Conservation (phyloP, 2,329 filamentous ascomycete genomes). For the Gnomoniopsis smithogilvyi region DNA sequence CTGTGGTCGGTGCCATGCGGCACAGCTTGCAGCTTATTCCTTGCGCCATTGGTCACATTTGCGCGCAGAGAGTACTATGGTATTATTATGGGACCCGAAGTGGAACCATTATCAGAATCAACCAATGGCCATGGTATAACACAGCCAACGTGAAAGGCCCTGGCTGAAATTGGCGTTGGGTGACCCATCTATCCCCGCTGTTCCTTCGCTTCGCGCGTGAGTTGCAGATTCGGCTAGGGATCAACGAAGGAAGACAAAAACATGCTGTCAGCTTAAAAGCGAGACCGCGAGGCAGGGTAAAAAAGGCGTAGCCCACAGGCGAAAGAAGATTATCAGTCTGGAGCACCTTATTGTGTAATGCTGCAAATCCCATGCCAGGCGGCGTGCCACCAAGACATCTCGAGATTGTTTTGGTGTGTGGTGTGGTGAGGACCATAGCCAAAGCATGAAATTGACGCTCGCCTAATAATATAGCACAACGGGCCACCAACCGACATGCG, state of each 20-base stretch:
- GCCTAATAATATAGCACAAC: background rate
- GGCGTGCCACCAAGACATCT: background rate
- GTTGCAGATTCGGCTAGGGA: background rate
- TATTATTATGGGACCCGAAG: background rate
- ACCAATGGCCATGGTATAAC: background rate
- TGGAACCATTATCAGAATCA: background rate
- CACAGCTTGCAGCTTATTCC: background rate
- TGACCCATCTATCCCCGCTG: background rate
- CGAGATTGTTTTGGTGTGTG: background rate
- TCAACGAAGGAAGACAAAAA: background rate
- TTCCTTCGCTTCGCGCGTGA: background rate
- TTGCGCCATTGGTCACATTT: background rate
- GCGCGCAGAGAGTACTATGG: background rate
- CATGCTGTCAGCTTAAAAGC: background rate
- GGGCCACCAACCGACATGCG: background rate
- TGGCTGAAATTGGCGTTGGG: background rate
- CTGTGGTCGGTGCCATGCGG: background rate
- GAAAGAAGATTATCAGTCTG: background rate
- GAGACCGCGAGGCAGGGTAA: background rate
- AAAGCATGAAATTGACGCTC: background rate
- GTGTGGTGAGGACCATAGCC: background rate
- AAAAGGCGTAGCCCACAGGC: background rate
- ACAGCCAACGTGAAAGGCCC: background rate
- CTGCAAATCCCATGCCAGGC: background rate
- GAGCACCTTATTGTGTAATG: background rate